A percentile compares a stretch with the other conserved stretches of the same genome.
Conservation (phyloP, 129 eudicot species). For the Tagetes erecta region DNA sequence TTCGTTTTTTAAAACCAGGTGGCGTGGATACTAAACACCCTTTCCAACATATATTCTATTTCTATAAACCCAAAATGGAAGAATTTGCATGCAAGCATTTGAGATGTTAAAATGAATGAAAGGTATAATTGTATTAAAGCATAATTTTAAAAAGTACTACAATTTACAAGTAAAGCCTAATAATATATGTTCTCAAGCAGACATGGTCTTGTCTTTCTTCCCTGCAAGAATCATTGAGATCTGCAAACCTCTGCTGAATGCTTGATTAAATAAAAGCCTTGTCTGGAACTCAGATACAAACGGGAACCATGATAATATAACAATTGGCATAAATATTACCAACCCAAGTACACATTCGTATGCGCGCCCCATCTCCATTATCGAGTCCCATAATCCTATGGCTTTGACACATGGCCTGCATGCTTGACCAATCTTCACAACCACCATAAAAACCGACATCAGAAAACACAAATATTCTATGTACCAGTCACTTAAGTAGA, state of each 20-base stretch:
- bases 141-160: conserved; percentile 3
- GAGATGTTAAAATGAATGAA: background rate
- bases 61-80: background rate
- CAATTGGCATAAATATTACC: conserved; percentile 77
- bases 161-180: conserved; percentile 20
- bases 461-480: conserved; percentile 4
- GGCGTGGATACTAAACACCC: background rate
- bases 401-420: conserved; percentile 69
- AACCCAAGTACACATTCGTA: conserved; percentile 87
- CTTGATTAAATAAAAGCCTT: conserved; percentile 86
- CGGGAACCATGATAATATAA: conserved; percentile 85
- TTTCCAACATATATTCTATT: too few relatives aligned
- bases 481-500: background rate
- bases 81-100: conserved; percentile 15
- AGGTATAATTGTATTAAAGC: background rate
- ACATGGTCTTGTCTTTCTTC: conserved; percentile 56
- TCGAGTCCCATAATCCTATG: conserved; percentile 86
- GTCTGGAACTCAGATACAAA: conserved; percentile 94
- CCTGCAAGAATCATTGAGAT: conserved; percentile 97
- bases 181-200: conserved; percentile 18
- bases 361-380: conserved; percentile 86
- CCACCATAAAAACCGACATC: conserved; percentile 14
- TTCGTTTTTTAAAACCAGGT: background rate
- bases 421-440: conserved; percentile 77
- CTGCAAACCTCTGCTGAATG: conserved; percentile 95